Conservation (phyloP, 495 filamentous ascomycete species). For the Clavariopsis aquatica region DNA sequence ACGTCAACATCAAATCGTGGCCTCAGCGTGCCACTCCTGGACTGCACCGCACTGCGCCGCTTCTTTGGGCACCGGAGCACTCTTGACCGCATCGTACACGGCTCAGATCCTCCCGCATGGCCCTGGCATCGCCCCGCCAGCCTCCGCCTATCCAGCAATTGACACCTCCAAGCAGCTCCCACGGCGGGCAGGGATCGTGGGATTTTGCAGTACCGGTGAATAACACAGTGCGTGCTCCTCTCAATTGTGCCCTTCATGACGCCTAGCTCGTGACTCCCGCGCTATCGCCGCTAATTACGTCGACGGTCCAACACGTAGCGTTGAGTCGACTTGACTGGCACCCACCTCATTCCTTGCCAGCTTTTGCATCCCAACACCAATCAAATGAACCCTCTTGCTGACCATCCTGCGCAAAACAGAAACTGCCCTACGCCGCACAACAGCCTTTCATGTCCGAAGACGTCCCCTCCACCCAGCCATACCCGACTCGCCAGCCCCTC, state of each 20-base stretch:
- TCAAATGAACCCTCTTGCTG: neutral
- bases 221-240: constrained; percentile 40
- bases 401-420: constrained; percentile 20
- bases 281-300: constrained; percentile 18
- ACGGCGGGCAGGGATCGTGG: constrained; percentile 55
- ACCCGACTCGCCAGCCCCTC: constrained; percentile 37
- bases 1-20: constrained; percentile 1
- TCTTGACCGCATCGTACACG: neutral
- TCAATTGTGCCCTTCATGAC: constrained; percentile 10
- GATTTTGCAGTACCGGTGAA: constrained; percentile 49
- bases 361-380: neutral
- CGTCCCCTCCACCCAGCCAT: constrained; percentile 21
- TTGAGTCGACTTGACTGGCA: constrained; percentile 11
- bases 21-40: neutral
- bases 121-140: constrained; percentile 34
- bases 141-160: constrained; percentile 38
- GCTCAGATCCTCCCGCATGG: constrained; percentile 18
- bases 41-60: neutral
- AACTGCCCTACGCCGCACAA: constrained; percentile 16
- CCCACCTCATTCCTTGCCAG: neutral
- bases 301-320: constrained; percentile 20
- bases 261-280: constrained; percentile 19
- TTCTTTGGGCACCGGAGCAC: neutral
- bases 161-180: constrained; percentile 55
- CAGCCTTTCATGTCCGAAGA: constrained; percentile 39